Percentiles rank a stretch among this genome's conserved stretches.
phyloP scores from a whole-genome alignment of 257 asterid species.

The Solanum sejunctum region DNA sequence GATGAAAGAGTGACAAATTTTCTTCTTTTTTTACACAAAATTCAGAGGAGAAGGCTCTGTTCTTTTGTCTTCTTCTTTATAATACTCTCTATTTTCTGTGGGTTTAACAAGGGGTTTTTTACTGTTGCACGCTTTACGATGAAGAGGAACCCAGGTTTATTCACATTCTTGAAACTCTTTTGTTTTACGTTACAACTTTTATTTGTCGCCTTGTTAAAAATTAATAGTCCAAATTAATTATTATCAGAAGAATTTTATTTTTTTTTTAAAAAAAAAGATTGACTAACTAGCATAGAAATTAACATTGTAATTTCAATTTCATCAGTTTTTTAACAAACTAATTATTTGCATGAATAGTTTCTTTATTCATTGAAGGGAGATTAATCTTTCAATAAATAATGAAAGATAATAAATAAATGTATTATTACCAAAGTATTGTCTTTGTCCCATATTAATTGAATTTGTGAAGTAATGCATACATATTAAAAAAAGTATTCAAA shows the following conservation, averaged over 20 bases:
- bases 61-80: not conserved
- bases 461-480: too few relatives aligned
- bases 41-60: not conserved
- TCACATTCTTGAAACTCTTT: not conserved
- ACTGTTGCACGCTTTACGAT: conserved; percentile 23
- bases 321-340: too few relatives aligned
- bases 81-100: not conserved
- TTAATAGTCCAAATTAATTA: not conserved
- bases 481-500: too few relatives aligned
- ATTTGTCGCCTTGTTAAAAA: not conserved
- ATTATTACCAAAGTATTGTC: rapidly evolving
- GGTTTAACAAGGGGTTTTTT: conserved; percentile 12
- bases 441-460: too few relatives aligned
- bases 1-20: not conserved
- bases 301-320: too few relatives aligned
- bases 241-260: not conserved
- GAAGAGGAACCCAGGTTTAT: not conserved
- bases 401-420: too few relatives aligned
- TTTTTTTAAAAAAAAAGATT: not conserved
- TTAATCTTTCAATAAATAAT: too few relatives aligned
- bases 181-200: not conserved
- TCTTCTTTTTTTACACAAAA: conserved; percentile 4
- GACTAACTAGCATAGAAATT: not conserved
- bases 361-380: not conserved
- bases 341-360: too few relatives aligned